Evolutionary conservation across 164 flowering plant species (phyloP).

Genomic region (Warburgia ugandensis): DNA sequence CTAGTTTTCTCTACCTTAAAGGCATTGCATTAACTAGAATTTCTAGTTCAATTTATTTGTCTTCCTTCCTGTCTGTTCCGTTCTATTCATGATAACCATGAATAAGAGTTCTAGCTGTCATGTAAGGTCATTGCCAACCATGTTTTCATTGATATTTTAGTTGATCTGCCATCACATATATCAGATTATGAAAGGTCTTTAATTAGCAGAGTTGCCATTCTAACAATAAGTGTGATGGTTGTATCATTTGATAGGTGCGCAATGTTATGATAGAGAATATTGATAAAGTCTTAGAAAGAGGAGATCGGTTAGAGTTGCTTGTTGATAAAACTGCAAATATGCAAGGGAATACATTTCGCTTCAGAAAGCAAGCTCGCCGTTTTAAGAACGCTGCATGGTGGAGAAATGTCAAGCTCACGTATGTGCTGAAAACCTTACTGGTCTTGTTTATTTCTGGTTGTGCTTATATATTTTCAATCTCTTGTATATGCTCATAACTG

Average conservation of each 20-base stretch:
- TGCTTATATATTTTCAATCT: not conserved
- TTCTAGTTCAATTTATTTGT: too few relatives aligned
- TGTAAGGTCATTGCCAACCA: not conserved
- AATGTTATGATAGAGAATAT: slow-evolving; percentile 80
- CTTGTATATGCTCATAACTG: too few relatives aligned
- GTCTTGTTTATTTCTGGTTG: not conserved
- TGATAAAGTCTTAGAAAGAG: slow-evolving; percentile 82
- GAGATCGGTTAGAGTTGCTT: slow-evolving; percentile 68
- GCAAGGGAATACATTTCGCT: slow-evolving; percentile 73
- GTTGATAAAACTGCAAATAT: slow-evolving; percentile 61
- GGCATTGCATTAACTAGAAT: too few relatives aligned
- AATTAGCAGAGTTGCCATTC: not conserved
- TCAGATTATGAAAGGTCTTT: not conserved
- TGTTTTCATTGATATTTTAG: not conserved
- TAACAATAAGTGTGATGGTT: not conserved
- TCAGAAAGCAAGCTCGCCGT: slow-evolving; percentile 66
- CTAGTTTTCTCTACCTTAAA: too few relatives aligned
- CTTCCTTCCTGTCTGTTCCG: too few relatives aligned
- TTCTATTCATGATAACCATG: too few relatives aligned
- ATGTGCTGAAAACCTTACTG: slow-evolving; percentile 19
- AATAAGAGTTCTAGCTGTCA: too few relatives aligned
- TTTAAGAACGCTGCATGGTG: slow-evolving; percentile 62
- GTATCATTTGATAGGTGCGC: slow-evolving; percentile 44
- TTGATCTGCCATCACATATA: not conserved
- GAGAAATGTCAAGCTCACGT: slow-evolving; percentile 78